phyloP scores from a whole-genome alignment of 129 eudicot genomes.

The Artemisia argyi region DNA sequence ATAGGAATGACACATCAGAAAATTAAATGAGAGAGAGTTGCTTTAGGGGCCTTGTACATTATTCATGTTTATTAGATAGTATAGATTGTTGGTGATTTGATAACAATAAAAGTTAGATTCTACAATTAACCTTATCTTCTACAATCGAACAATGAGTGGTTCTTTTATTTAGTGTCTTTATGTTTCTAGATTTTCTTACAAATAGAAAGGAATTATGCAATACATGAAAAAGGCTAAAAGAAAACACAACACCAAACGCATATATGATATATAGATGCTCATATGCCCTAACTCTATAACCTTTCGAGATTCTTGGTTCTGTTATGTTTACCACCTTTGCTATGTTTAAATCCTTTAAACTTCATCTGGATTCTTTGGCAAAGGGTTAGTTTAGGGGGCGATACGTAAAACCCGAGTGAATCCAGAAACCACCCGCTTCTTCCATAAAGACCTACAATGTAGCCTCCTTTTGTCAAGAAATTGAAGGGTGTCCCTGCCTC shows the following conservation, averaged over 20 bases:
- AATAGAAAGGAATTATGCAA: background rate
- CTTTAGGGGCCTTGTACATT: too few relatives aligned
- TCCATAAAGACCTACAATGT: constrained; percentile 63
- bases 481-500: constrained; percentile 68
- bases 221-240: constrained; percentile 3
- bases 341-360: too few relatives aligned
- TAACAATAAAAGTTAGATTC: background rate
- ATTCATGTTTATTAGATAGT: too few relatives aligned
- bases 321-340: background rate
- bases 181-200: background rate
- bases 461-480: constrained; percentile 45
- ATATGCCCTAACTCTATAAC: background rate
- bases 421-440: constrained; percentile 63
- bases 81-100: background rate
- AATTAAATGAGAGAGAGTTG: too few relatives aligned
- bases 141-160: background rate
- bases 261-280: constrained; percentile 3
- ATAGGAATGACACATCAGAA: too few relatives aligned
- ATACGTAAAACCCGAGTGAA: constrained; percentile 42
- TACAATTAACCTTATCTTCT: background rate
- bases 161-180: background rate
- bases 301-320: constrained; percentile 5
- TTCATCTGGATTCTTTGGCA: constrained; percentile 13
- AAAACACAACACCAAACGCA: background rate
- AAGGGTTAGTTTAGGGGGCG: constrained; percentile 23